Percentiles rank a stretch among this genome's conserved stretches.
Conservation (phyloP, 192 early-diverging fungal genomes). For the Geranomyces michiganensis region DNA sequence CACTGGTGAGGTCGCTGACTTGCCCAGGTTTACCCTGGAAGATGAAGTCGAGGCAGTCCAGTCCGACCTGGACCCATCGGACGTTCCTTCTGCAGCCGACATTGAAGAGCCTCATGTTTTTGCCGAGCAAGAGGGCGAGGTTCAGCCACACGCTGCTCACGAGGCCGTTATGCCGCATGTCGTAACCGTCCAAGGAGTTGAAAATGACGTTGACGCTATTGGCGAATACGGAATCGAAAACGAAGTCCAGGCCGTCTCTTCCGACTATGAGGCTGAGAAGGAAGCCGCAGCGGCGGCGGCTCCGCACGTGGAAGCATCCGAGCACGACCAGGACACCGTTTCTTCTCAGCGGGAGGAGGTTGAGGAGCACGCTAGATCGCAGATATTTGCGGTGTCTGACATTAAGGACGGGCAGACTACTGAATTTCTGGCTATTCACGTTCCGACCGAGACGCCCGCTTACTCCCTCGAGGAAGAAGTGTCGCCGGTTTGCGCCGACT, state of each 20-base stretch:
- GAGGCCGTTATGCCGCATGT: too few species aligned
- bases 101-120: too few species aligned
- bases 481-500: background rate
- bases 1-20: too few species aligned
- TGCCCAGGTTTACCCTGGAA: constrained; percentile 1
- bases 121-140: too few species aligned
- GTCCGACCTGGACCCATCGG: background rate
- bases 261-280: background rate
- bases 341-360: too few species aligned
- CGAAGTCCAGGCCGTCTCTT: background rate
- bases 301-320: too few species aligned
- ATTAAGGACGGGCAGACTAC: background rate
- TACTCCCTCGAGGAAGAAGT: constrained; percentile 1
- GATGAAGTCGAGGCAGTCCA: background rate
- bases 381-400: background rate
- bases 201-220: too few species aligned
- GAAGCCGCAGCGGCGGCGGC: background rate
- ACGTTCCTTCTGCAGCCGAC: too few species aligned
- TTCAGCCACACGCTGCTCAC: too few species aligned
- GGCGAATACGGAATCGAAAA: background rate
- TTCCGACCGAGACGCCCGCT: background rate
- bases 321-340: too few species aligned
- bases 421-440: background rate
- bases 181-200: too few species aligned
- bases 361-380: background rate